Percentiles rank a stretch among this genome's conserved stretches.
Evolutionary conservation across 2,329 filamentous ascomycete genomes (phyloP).

Genomic region (Alternaria rosae): DNA sequence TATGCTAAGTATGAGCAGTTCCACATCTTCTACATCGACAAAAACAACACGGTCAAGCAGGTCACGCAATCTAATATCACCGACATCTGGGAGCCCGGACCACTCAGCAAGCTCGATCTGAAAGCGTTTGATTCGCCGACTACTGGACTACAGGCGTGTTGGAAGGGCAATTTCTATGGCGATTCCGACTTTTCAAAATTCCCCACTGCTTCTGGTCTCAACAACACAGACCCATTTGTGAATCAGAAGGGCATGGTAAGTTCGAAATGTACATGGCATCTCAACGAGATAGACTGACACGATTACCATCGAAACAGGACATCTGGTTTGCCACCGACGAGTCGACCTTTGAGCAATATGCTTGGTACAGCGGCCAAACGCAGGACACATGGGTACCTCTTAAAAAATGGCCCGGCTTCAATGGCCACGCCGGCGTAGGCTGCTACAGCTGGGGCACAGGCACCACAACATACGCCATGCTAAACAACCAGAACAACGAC

Average conservation of each 20-base stretch:
- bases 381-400: constrained; percentile 48
- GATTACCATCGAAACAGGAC: constrained; percentile 23
- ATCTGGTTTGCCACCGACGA: constrained; percentile 54
- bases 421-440: constrained; percentile 55
- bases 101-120: constrained; percentile 74
- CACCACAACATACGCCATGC: constrained; percentile 53
- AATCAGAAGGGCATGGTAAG: constrained; percentile 46
- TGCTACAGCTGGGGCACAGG: constrained; percentile 54
- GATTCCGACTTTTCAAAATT: constrained; percentile 50
- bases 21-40: constrained; percentile 54
- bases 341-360: constrained; percentile 52
- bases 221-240: constrained; percentile 33
- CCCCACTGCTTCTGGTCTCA: constrained; percentile 37
- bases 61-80: constrained; percentile 50
- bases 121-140: constrained; percentile 91
- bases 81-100: constrained; percentile 50
- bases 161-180: constrained; percentile 72
- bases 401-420: constrained; percentile 48
- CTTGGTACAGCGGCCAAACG: constrained; percentile 50
- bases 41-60: constrained; percentile 51
- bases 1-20: constrained; percentile 26
- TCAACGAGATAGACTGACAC: neutral
- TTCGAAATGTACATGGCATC: neutral
- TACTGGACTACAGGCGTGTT: constrained; percentile 80
- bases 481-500: constrained; percentile 50